Conservation (phyloP, 2,329 filamentous ascomycete genomes). For the Leptographium lundbergii region DNA sequence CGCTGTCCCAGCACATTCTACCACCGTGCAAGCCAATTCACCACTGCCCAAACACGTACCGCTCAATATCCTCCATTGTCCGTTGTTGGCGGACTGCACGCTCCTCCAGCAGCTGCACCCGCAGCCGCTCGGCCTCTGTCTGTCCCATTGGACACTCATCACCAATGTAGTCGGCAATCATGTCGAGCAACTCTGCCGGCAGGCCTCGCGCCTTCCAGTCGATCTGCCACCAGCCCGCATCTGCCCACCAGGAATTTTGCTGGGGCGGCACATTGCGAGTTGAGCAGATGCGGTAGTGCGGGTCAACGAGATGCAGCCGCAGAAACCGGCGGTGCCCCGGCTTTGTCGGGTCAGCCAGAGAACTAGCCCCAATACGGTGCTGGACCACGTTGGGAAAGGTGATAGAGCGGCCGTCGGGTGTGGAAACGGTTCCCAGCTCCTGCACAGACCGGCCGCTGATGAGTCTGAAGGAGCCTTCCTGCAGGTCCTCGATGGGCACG, state of each 20-base stretch:
- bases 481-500: no score
- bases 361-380: conserved; percentile 35
- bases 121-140: not conserved
- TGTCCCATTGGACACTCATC: not conserved
- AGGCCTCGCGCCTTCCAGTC: not conserved
- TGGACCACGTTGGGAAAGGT: conserved; percentile 30
- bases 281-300: conserved; percentile 33
- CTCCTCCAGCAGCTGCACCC: not conserved
- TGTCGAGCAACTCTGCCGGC: not conserved
- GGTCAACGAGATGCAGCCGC: conserved; percentile 46
- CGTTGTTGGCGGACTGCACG: no score
- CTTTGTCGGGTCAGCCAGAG: conserved; percentile 32
- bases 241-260: conserved; percentile 21
- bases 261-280: conserved; percentile 25
- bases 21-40: no score
- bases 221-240: not conserved
- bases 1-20: no score
- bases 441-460: not conserved
- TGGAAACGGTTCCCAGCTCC: conserved; percentile 23
- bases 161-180: not conserved
- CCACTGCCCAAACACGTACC: no score
- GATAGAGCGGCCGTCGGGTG: conserved; percentile 21
- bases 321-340: conserved; percentile 43
- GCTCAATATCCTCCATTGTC: no score
- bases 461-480: no score